These are phyloP conservation scores for Clarireedia sp. DNA, from an alignment of 2,329 filamentous ascomycete species.

Conservation along the genomic window DNA sequence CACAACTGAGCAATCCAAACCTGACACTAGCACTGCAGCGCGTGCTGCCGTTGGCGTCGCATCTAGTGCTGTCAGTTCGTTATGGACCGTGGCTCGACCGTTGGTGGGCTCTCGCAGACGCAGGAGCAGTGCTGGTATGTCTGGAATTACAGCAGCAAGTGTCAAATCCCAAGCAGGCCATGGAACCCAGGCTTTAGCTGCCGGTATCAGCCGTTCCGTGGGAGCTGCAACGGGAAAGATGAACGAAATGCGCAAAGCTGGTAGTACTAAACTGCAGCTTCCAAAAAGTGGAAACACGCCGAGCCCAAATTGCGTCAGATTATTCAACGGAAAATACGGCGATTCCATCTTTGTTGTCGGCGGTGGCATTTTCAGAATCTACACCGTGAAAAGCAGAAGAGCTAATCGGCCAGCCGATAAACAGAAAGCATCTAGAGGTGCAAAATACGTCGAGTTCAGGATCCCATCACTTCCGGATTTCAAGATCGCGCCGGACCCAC, in stretches of 20 bases:
- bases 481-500: slow-evolving; percentile 46
- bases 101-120: slow-evolving; percentile 26
- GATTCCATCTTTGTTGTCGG: slow-evolving; percentile 58
- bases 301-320: slow-evolving; percentile 52
- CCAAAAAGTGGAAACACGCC: slow-evolving; percentile 48
- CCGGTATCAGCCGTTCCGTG: slow-evolving; percentile 66
- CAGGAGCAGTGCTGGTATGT: slow-evolving; percentile 27
- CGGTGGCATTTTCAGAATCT: slow-evolving; percentile 58
- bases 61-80: slow-evolving; percentile 27
- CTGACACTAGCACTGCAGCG: slow-evolving; percentile 38
- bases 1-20: slow-evolving; percentile 11
- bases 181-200: slow-evolving; percentile 64
- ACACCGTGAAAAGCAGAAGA: slow-evolving; percentile 37
- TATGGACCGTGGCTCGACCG: slow-evolving; percentile 29
- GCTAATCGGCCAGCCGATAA: slow-evolving; percentile 46
- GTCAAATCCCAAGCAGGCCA: slow-evolving; percentile 50
- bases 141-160: slow-evolving; percentile 21
- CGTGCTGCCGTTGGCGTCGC: slow-evolving; percentile 36
- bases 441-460: slow-evolving; percentile 47
- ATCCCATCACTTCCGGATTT: slow-evolving; percentile 56
- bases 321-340: slow-evolving; percentile 55
- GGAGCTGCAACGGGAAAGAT: slow-evolving; percentile 62
- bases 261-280: slow-evolving; percentile 66
- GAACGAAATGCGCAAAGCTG: slow-evolving; percentile 64
- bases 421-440: slow-evolving; percentile 43